phyloP scores from a whole-genome alignment of 306 rosid genomes.

The Luffa aegyptiaca region DNA sequence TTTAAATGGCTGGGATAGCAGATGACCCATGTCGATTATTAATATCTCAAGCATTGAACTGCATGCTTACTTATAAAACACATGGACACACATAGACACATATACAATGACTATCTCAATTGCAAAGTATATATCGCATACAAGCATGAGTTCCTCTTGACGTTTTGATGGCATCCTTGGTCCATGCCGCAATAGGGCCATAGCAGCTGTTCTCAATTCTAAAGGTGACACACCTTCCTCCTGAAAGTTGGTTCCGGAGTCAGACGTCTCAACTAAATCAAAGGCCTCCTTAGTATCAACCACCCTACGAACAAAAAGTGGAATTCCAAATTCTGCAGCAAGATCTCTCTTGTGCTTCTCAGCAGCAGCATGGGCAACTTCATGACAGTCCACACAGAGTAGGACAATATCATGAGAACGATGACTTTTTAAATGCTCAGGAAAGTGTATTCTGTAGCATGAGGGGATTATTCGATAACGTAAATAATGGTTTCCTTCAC shows the following conservation, averaged over 20 bases:
- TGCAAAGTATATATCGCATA: conserved; percentile 12
- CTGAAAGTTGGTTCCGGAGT: conserved; percentile 21
- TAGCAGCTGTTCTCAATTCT: conserved; percentile 79
- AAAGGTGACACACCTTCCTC: conserved; percentile 89
- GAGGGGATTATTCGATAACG: conserved; percentile 94
- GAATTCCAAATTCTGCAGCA: conserved; percentile 85
- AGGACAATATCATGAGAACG: conserved; percentile 96
- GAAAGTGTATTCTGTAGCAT: conserved; percentile 90
- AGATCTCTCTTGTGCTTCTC: conserved; percentile 76
- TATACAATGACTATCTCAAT: not conserved
- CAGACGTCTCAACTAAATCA: conserved; percentile 17
- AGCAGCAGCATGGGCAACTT: conserved; percentile 93
- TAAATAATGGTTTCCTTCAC: conserved; percentile 84
- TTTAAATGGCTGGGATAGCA: not conserved
- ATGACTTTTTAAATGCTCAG: conserved; percentile 95
- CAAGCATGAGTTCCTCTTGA: conserved; percentile 67
- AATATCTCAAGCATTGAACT: not conserved
- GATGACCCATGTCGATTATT: not conserved
- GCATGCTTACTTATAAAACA: not conserved
- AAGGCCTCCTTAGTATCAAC: conserved; percentile 38
- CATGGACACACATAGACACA: not conserved
- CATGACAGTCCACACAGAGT: conserved; percentile 97
- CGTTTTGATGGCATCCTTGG: conserved; percentile 81
- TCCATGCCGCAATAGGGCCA: conserved; percentile 92
- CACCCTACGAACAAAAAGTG: conserved; percentile 71